phyloP scores from a whole-genome alignment of 169 alveolate genomes.

The Cryptosporidium ryanae region DNA sequence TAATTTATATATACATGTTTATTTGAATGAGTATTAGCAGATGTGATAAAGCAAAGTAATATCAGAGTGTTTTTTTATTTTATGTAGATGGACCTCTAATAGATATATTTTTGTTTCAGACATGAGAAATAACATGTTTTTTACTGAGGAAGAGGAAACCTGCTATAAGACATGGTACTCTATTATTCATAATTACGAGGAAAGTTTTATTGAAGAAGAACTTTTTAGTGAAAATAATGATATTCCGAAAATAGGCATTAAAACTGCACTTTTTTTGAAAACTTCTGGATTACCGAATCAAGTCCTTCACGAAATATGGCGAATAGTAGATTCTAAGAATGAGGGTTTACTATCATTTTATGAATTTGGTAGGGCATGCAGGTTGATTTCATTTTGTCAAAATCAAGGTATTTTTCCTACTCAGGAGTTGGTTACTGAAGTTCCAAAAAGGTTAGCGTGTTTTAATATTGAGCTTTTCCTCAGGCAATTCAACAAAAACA shows the following conservation, averaged over 20 bases:
- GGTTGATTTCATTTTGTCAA: slow-evolving; percentile 50
- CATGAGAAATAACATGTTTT: not conserved
- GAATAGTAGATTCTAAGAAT: slow-evolving; percentile 30
- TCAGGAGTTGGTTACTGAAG: not conserved
- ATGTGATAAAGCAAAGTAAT: too few relatives aligned
- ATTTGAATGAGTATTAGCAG: too few relatives aligned
- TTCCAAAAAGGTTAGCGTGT: slow-evolving; percentile 40
- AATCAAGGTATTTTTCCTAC: slow-evolving; percentile 23
- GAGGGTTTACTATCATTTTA: slow-evolving; percentile 18
- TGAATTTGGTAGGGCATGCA: slow-evolving; percentile 62
- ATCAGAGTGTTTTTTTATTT: too few relatives aligned
- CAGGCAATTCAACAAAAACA: not conserved
- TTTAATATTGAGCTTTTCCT: slow-evolving; percentile 24
- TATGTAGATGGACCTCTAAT: too few relatives aligned
- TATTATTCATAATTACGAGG: slow-evolving; percentile 21
- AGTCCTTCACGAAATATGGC: slow-evolving; percentile 70
- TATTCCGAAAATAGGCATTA: slow-evolving; percentile 41
- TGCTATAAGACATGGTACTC: slow-evolving; percentile 71
- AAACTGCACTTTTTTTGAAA: slow-evolving; percentile 38
- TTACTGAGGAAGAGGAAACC: slow-evolving; percentile 16
- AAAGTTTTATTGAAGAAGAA: not conserved
- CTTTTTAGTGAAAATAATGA: not conserved
- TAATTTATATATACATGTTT: too few relatives aligned
- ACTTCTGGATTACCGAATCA: slow-evolving; percentile 50
- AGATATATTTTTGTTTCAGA: too few relatives aligned